These are phyloP conservation scores for Eutrema japonicum DNA, from an alignment of 345 rosid species.

Conservation along the genomic window DNA sequence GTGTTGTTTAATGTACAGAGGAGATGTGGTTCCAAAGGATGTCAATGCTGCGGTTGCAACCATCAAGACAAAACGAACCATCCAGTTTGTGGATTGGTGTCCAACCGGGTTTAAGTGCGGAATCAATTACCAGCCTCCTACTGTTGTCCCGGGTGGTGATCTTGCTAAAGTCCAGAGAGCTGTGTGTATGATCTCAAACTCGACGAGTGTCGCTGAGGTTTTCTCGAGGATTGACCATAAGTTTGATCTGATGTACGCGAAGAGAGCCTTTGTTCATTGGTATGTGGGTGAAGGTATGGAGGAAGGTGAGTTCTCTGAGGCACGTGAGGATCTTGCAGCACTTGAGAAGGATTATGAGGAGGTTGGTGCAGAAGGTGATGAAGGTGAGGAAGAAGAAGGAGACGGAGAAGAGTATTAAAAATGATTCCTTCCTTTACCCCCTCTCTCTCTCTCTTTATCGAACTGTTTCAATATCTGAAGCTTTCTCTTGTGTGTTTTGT, in stretches of 20 bases:
- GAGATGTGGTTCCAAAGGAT: constrained; percentile 44
- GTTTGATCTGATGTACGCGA: constrained; percentile 43
- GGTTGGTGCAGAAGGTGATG: constrained; percentile 40
- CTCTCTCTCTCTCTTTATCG: not conserved
- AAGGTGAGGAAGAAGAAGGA: constrained; percentile 39
- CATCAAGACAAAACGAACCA: constrained; percentile 36
- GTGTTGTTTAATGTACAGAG: constrained; percentile 45
- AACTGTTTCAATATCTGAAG: not conserved
- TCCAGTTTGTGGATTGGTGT: constrained; percentile 44
- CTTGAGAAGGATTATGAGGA: constrained; percentile 35
- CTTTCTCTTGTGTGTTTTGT: not conserved
- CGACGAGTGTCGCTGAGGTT: constrained; percentile 43
- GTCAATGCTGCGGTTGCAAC: constrained; percentile 40
- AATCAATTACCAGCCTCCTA: constrained; percentile 44
- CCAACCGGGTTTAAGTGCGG: constrained; percentile 43
- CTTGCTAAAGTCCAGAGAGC: constrained; percentile 44
- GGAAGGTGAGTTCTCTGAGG: constrained; percentile 48
- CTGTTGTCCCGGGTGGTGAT: constrained; percentile 45
- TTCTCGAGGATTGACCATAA: constrained; percentile 40
- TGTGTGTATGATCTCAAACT: constrained; percentile 43
- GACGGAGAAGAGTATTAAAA: constrained; percentile 37
- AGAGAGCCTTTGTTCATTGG: constrained; percentile 48
- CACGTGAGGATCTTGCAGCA: constrained; percentile 42
- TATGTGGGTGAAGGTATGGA: constrained; percentile 47
- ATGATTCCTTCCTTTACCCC: not conserved